A percentile compares a stretch with the other conserved stretches of the same genome.
phyloP scores from a whole-genome alignment of 2,329 filamentous ascomycete genomes.

The Ophiostoma montium region DNA sequence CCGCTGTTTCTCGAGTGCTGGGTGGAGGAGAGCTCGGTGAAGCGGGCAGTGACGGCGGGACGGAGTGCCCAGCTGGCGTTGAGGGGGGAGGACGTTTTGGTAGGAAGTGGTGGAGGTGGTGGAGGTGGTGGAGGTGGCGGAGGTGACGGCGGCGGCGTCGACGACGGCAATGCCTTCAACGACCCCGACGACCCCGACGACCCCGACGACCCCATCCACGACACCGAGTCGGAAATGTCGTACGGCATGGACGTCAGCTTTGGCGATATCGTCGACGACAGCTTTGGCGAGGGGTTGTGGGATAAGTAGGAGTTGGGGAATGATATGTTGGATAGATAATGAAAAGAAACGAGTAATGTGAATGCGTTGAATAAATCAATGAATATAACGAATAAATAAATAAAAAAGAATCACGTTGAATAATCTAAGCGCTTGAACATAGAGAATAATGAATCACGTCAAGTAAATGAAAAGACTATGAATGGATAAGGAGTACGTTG shows the following conservation, averaged over 20 bases:
- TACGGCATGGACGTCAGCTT: not conserved
- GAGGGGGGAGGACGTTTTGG: not conserved
- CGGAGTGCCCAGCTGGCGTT: not conserved
- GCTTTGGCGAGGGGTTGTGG: not conserved
- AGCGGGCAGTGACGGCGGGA: not conserved
- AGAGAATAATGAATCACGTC: too few species aligned
- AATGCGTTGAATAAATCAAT: too few species aligned
- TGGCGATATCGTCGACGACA: not conserved
- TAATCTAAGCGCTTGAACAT: too few species aligned
- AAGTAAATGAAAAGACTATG: too few species aligned
- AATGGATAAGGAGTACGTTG: too few species aligned
- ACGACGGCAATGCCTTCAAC: too few species aligned
- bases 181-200: not conserved
- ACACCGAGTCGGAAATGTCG: not conserved
- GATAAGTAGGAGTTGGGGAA: too few species aligned
- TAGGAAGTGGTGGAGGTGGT: not conserved
- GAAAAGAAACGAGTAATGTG: too few species aligned
- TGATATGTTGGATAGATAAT: too few species aligned
- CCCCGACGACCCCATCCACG: not conserved
- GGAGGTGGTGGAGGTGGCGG: not conserved
- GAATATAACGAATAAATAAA: too few species aligned
- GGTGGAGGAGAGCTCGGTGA: slow-evolving; percentile 40
- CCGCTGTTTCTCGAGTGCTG: slow-evolving; percentile 52
- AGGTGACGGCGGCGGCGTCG: too few species aligned
- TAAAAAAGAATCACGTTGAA: too few species aligned